Conservation (phyloP, 805 yeast species). For the Yarrowia keelungensis region DNA sequence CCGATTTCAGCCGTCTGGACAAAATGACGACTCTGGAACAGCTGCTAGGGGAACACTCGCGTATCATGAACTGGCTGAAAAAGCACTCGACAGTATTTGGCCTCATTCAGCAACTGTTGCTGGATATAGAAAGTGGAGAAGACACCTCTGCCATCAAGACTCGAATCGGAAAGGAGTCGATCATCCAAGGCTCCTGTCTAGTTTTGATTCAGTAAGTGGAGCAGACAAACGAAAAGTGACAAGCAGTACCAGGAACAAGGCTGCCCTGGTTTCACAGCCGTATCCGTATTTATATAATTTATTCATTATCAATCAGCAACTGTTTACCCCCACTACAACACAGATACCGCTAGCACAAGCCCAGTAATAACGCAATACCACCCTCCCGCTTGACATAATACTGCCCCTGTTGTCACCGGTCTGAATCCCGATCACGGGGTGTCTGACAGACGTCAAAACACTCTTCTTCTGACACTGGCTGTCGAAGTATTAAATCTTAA, state of each 20-base stretch:
- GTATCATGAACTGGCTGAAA: constrained; percentile 10
- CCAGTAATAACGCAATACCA: too few relatives aligned
- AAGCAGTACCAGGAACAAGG: too few relatives aligned
- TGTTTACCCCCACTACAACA: too few relatives aligned
- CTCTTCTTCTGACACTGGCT: background rate
- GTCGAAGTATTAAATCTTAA: constrained; percentile 1
- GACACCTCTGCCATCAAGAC: background rate
- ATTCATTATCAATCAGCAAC: background rate
- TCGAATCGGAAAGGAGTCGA: background rate
- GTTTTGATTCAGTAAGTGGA: background rate
- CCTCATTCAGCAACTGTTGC: constrained; percentile 3
- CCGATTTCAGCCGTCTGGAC: background rate
- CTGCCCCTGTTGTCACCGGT: background rate
- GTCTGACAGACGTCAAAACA: background rate
- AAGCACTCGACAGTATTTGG: background rate
- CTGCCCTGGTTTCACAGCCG: too few relatives aligned
- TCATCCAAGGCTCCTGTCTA: background rate
- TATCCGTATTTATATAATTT: background rate
- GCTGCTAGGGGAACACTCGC: constrained; percentile 3
- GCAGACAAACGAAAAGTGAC: too few relatives aligned
- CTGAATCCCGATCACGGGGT: too few relatives aligned
- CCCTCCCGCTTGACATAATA: background rate
- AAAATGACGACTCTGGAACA: background rate
- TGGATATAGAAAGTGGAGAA: constrained; percentile 7
- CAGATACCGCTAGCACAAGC: too few relatives aligned